Evolutionary conservation across 169 alveolate species (phyloP).

Genomic region (Cryptosporidium xiaoi): DNA sequence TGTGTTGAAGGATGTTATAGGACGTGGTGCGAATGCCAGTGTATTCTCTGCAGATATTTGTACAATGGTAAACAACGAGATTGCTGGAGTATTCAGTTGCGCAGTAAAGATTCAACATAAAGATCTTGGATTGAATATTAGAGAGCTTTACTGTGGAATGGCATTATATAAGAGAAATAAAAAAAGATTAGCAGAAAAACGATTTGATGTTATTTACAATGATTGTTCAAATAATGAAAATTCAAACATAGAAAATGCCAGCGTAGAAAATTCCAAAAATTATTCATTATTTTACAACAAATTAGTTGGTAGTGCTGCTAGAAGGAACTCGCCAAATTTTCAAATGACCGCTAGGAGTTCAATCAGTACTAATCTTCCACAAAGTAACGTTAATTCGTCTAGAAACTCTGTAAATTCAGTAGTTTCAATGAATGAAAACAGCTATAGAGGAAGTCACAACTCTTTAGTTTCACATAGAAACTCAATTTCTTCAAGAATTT

Average conservation of each 20-base stretch:
- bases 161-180: slow-evolving; percentile 43
- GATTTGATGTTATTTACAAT: neutral
- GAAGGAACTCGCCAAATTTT: neutral
- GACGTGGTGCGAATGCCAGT: slow-evolving; percentile 71
- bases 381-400: slow-evolving; percentile 44
- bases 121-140: slow-evolving; percentile 60
- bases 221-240: neutral
- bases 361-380: slow-evolving; percentile 51
- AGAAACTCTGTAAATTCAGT: slow-evolving; percentile 54
- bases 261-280: neutral
- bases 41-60: slow-evolving; percentile 69
- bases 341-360: slow-evolving; percentile 62
- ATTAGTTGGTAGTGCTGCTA: neutral
- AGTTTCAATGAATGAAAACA: neutral
- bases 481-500: slow-evolving; percentile 14
- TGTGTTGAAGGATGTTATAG: slow-evolving; percentile 49
- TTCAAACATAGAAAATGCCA: neutral
- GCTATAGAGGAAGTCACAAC: neutral
- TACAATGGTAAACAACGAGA: slow-evolving; percentile 34
- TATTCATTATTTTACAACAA: neutral
- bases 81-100: slow-evolving; percentile 21
- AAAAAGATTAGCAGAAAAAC: slow-evolving; percentile 1
- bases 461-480: slow-evolving; percentile 8
- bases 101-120: slow-evolving; percentile 62
- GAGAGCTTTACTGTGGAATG: slow-evolving; percentile 59